Conservation (phyloP, 2,329 filamentous ascomycete species). For the Corniculantispora saksenae region DNA sequence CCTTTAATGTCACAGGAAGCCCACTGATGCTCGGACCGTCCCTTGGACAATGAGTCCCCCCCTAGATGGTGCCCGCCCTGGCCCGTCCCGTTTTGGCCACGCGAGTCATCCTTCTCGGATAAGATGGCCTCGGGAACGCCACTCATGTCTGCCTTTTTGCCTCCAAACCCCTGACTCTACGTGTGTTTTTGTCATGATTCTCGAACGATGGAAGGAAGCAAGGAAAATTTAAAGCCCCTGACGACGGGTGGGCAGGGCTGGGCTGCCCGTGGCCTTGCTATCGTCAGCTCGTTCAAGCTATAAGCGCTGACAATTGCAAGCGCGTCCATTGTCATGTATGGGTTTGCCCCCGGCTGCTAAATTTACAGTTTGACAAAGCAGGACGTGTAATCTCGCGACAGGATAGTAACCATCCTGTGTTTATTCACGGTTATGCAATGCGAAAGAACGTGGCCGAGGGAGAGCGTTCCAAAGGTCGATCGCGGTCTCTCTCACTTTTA, state of each 20-base stretch:
- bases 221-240: too few relatives aligned
- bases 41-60: conserved; percentile 15
- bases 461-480: not conserved
- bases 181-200: not conserved
- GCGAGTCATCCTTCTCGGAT: conserved; percentile 12
- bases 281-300: not conserved
- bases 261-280: not conserved
- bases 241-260: not conserved
- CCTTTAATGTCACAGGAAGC: conserved; percentile 14
- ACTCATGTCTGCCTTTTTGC: not conserved
- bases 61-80: conserved; percentile 4
- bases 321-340: not conserved
- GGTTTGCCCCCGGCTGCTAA: not conserved
- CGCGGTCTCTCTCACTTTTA: not conserved
- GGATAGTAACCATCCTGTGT: not conserved
- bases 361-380: not conserved
- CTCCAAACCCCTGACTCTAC: conserved; percentile 5
- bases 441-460: too few relatives aligned
- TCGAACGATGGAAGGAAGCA: not conserved
- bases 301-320: conserved; percentile 2
- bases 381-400: not conserved
- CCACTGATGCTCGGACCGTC: conserved; percentile 17
- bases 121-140: not conserved
- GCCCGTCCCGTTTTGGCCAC: conserved; percentile 18
- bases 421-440: not conserved